Evolutionary conservation across 73 alveolate species (phyloP), one percentile per base, ranked within the genome.

Genomic region (Uronychia setigera): DNA sequence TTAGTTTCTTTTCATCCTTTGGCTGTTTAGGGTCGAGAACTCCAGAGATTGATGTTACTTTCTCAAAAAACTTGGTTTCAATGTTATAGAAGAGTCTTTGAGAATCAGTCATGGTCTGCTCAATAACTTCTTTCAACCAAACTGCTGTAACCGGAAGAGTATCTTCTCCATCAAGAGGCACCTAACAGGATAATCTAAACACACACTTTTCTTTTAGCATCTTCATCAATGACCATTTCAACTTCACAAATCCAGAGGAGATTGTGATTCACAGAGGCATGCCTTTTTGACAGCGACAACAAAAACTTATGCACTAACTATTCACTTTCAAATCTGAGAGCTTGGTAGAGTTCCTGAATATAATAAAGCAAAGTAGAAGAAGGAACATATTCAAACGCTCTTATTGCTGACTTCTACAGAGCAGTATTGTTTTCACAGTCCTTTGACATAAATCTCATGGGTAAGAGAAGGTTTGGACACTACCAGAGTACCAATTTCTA

Each of bases 1-100:
- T 95, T 0, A 84, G 92, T 29, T 97, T 97, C 85, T 97, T 97
- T 81, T 97, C 99, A 74, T 95, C 98, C 80, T 97, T 97, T 33
- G 98, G 91, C 96, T 89, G 81, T 82, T 95, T 89, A 67, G 98
- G 98, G 80, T 93, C 90, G 26, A 97, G 92, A 60, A 85, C 76
- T 32, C 98, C 96, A 32, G 97, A 92, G 25, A 94, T 94, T 0
- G 96, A 88, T 0, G 97, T 94, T 0, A 94, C 88, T 32, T 88
- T 82, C 79, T 94, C 98, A 83, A 91, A 94, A 85, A 92, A 94
- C 35, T 85, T 83, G 27, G 95, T 91, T 26, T 92, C 98, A 13
- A 84, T 92, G 14, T 88, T 84, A 83, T 87, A 94, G 84, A 94
- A 94, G 35, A 80, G 86, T 31, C 79, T 84, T 35, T 93, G 60